These are phyloP conservation scores for Cyamopsis tetragonoloba DNA, from an alignment of 306 rosid genomes.

Conservation along the genomic window DNA sequence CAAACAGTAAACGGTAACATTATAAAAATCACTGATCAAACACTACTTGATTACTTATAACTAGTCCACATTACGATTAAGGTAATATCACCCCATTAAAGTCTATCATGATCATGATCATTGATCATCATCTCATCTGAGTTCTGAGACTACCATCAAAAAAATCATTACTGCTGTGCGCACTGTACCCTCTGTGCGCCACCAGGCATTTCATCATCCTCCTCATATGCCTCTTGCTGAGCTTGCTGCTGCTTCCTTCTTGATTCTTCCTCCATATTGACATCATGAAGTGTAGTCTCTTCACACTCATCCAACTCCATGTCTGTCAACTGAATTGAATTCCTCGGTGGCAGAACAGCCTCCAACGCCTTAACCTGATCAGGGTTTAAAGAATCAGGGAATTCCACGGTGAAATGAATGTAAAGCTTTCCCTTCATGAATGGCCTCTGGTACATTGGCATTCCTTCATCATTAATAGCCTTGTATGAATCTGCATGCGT, in stretches of 20 bases:
- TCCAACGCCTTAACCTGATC: constrained; percentile 67
- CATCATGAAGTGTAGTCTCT: constrained; percentile 84
- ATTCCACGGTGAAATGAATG: constrained; percentile 80
- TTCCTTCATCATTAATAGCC: constrained; percentile 89
- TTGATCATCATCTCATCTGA: neutral
- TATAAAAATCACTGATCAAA: constrained; percentile 13
- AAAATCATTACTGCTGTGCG: constrained; percentile 65
- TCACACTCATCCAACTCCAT: constrained; percentile 96
- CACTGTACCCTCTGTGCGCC: constrained; percentile 97
- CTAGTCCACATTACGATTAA: constrained; percentile 5
- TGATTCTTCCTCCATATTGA: constrained; percentile 81
- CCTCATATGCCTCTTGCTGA: constrained; percentile 76
- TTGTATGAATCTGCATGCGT: constrained; percentile 64
- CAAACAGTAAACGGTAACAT: neutral
- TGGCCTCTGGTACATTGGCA: constrained; percentile 88
- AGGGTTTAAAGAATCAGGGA: constrained; percentile 61
- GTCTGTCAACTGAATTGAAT: constrained; percentile 54
- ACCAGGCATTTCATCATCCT: constrained; percentile 83
- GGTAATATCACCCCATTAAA: too few species aligned
- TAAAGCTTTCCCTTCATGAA: constrained; percentile 93
- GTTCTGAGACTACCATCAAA: neutral
- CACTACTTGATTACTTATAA: constrained; percentile 13
- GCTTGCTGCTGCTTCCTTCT: constrained; percentile 71
- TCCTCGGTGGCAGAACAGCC: constrained; percentile 62
- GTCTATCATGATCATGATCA: neutral